Base-by-base conservation (phyloP, 2,329 filamentous ascomycete genomes). In the Epichloe brachyelytri region DNA sequence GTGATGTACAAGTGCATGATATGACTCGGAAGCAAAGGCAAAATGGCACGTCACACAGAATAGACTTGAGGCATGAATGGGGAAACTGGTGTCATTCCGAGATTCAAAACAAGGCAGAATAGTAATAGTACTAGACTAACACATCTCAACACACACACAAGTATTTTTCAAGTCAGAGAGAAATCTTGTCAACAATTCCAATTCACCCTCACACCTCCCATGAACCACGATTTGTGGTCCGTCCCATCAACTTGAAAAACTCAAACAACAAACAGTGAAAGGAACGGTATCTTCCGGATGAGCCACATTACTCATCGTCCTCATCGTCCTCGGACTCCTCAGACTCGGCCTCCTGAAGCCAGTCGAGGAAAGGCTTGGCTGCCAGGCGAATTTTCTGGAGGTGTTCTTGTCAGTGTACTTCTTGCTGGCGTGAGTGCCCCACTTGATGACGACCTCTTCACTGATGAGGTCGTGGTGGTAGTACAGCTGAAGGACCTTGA, bases 361-460 rank as follows among this genome's bases (percentile, higher is more conserved):
- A 97, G 61, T 83, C 86, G 63, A 96, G 78, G 79, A 98, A 98
- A 57, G 87, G 84, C 75, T 94, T 86, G 50, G 93, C 89, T 58
- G 88, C 86, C 77, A 94, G 91, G 73, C 90, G 88, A 56, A 97
- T 89, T 94, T 95, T 78, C 89, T 91, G 73, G 88, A 95, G 55
- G 83, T 90, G 54, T 83, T 67, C 54, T 94, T 71, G 66, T 97
- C 91, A 60, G 94, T 87, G 67, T 97, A 97, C 76, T 96, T 96
- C 84, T 95, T 96, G 80, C 88, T 95, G 53, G 91, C 89, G 78
- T 93, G 95, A 65, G 80, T 78, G 58, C 90, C 91, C 91, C 93
- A 98, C 60, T 85, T 84, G 70, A 84, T 86, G 65, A 95, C 81
- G 15, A 89, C 80, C 56, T 95, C 90, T 74, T 98, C 93, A 48